phyloP scores from a whole-genome alignment of 2,329 filamentous ascomycete genomes.

The Cordyceps sp. region DNA sequence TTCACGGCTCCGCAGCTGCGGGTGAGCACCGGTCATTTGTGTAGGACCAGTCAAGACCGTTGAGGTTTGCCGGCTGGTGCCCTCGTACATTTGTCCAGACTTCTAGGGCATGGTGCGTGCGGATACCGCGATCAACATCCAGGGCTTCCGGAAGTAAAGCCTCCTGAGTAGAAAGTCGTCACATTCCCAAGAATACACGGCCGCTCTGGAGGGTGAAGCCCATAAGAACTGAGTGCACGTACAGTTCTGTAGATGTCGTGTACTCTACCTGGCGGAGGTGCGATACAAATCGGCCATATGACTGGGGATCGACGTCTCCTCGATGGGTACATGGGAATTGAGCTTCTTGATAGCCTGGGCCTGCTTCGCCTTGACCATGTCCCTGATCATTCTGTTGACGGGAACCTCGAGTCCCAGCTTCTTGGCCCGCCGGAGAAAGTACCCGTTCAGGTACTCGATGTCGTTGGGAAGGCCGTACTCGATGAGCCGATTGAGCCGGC shows the following conservation, averaged over 20 bases:
- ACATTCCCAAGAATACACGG: no score
- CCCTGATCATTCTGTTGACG: slow-evolving; percentile 55
- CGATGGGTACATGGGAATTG: slow-evolving; percentile 15
- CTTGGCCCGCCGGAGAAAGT: slow-evolving; percentile 58
- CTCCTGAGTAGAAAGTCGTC: no score
- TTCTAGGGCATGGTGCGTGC: no score
- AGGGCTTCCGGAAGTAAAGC: no score
- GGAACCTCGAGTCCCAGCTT: slow-evolving; percentile 56
- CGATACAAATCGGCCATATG: slow-evolving; percentile 9
- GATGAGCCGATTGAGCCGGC: slow-evolving; percentile 53
- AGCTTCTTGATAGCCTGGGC: slow-evolving; percentile 14
- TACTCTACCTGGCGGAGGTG: not conserved
- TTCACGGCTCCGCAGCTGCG: no score
- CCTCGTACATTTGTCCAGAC: no score
- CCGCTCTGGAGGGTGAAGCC: no score
- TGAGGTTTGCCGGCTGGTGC: no score
- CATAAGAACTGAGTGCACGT: no score
- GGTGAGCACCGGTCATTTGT: no score
- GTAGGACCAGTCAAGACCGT: no score
- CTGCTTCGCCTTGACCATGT: slow-evolving; percentile 57
- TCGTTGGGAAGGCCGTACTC: slow-evolving; percentile 49
- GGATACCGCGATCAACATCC: no score
- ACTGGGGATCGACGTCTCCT: slow-evolving; percentile 15
- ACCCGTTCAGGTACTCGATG: slow-evolving; percentile 77
- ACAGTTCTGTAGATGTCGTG: not conserved